Evolutionary conservation across 1,139 yeast species (phyloP), one percentile per base, ranked within the genome.

Genomic region (Magnusiomyces magnusii): DNA sequence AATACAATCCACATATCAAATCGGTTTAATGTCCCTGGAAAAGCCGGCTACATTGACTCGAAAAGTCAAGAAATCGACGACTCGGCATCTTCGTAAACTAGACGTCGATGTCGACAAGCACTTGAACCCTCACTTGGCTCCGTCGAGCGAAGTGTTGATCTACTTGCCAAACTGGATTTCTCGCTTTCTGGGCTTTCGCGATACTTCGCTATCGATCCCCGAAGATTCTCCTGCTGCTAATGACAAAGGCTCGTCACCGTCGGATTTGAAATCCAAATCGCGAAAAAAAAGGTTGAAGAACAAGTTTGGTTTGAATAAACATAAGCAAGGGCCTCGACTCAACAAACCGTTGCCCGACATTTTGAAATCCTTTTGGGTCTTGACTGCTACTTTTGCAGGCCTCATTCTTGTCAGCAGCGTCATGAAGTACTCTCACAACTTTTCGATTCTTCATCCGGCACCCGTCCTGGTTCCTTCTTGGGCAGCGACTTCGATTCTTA

Each of bases 401-500:
- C 73, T 85, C 25, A 72, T 81, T 1, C 68, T 79, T 1, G 65
- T 83, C 2, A 82, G 79, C 68, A 84, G 81, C 0, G 75, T 84
- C 0, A 81, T 82, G 68, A 75, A 73, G 63, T 79, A 79, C 63
- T 69, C 74, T 2, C 73, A 78, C 0, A 78, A 76, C 0, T 83
- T 83, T 66, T 67, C 73, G 3, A 57, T 27, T 36, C 36, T 63
- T 21, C 76, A 77, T 64, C 78, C 76, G 59, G 80, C 83, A 0
- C 86, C 87, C 0, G 71, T 76, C n/a, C 74, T 85, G 9, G 75
- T 85, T 44, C 89, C 90, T 1, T 77, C 82, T 63, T 68, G 71
- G 68, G 89, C 87, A 15, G 91, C 91, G 0, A 75, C 85, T 1
- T 87, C 89, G 1, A 80, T 85, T 49, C 73, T 85, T 25, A 75